Conservation (phyloP, 306 rosid genomes). For the Sphenostylis stenocarpa region DNA sequence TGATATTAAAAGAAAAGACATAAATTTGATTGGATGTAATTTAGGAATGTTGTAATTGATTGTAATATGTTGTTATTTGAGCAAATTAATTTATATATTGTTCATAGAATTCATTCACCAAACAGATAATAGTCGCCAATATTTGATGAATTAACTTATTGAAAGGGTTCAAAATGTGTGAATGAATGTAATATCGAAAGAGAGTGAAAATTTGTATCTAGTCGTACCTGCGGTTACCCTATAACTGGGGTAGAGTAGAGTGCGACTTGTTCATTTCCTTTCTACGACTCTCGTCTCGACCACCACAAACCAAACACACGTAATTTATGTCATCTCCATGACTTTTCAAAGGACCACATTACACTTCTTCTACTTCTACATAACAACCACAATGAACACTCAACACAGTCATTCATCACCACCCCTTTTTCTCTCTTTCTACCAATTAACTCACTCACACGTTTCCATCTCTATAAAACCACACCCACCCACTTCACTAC, state of each 20-base stretch:
- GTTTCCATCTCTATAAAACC: constrained; percentile 35
- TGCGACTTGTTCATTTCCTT: neutral
- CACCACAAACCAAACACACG: constrained; percentile 21
- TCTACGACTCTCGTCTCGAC: neutral
- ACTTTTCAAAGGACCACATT: constrained; percentile 40
- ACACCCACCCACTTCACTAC: constrained; percentile 16
- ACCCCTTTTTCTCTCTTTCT: constrained; percentile 29
- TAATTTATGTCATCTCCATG: neutral
- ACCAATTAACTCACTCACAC: neutral
- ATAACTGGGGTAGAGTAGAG: neutral
- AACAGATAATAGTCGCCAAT: too few species aligned
- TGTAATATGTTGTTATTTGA: too few species aligned
- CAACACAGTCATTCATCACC: constrained; percentile 37
- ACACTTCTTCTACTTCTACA: neutral
- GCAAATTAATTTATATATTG: too few species aligned
- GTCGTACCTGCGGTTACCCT: neutral
- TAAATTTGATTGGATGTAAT: too few species aligned
- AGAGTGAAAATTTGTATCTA: neutral
- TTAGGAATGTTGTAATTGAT: too few species aligned
- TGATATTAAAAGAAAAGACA: neutral
- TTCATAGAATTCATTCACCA: neutral
- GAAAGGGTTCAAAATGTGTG: neutral
- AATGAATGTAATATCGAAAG: neutral
- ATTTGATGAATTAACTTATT: neutral
- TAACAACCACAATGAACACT: constrained; percentile 37